Evolutionary conservation across 148 eudicot species (phyloP), one percentile per base, ranked within the genome.

Genomic region (Rhododendron ovatum): DNA sequence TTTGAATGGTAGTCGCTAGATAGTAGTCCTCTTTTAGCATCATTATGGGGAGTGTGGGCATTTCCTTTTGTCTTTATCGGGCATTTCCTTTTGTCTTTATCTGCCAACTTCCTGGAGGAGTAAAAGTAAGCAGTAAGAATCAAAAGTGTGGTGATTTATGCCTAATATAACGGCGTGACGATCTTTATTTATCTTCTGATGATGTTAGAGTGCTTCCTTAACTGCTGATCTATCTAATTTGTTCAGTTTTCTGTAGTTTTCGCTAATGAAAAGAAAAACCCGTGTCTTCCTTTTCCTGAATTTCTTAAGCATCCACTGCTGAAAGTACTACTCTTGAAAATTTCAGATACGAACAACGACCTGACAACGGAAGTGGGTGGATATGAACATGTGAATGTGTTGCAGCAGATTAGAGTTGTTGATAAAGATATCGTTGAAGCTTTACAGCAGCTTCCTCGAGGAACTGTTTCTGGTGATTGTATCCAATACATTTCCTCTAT

Each of bases 401-500:
- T 95, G 90, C 91, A 91, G 85, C 80, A 89, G 30, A 88, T 94
- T 35, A 94, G 93, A 88, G 99, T 97, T 88, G 94, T 97, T 24
- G 99, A 97, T 93, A 98, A 95, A 84, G 95, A 94, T 88, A 90
- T 91, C 84, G 91, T 93, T 84, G 98, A 97, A 86, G 94, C 82
- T 83, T 43, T 95, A 39, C 94, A 93, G 84, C 85, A 91, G 84
- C 91, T 97, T 92, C 98, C 98, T 82, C 96, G 93, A 83, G 99
- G 99, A 90, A 93, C 92, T 41, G 90, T 90, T 89, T 85, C 92
- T 89, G 98, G 98, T 87, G 99, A 97, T 86, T 97, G 99, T 97
- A 97, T 97, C 98, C 93, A 81, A 43, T 30, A 83, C 41, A 41
- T 75, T 33, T 89, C 76, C 59, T 45, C 63, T 39, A 84, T 85